Base-by-base conservation (phyloP, 192 early-diverging fungal genomes). In the Cetraspora pellucida region DNA sequence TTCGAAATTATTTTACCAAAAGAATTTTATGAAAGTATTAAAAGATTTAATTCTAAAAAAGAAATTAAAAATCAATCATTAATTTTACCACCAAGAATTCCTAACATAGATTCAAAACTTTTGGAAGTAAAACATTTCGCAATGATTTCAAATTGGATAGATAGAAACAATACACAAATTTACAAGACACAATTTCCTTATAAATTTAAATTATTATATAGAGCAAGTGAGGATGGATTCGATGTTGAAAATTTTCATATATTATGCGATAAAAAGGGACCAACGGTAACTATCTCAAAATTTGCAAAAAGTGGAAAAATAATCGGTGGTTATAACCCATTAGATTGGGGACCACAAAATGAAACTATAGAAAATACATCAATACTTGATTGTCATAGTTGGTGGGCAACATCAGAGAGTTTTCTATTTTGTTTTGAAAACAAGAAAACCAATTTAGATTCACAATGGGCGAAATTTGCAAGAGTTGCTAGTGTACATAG, bases 101-200 rank as follows among this genome's bases (percentile, higher is more conserved):
- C 28, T 64, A 10, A 6, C 19, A 45, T 63, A 10, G 74, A 63
- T 28, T 75, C 74, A 6, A 23, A 45, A 11, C n/a, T 75, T 11
- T 44, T 75, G 6, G n/a, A 46, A 30, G 7, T 11, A 49, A 45
- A 47, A 61, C 74, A 75, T 46, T 27, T 50, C 47, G 25, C 27
- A 0, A 47, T 75, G 0, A 46, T 75, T 63, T 44, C 60, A 28
- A 57, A 27, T 63, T 75, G 74, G 74, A 75, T 75, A 49, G 74
- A 61, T 17, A 46, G 49, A 60, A 46, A 75, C 17, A 21, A 46
- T 64, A 28, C 37, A 2, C 11, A 65, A 37, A 37, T n/a, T 65
- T 43, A 65, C n/a, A 30, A 65, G 10, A 10, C 10, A 19, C 28
- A 65, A 43, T 2, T 43, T 10, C 31, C 63, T 8, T 65, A 65